Evolutionary conservation across 1,284 basidiomycete species (phyloP).

Genomic region (Paramarasmius palmivorus): DNA sequence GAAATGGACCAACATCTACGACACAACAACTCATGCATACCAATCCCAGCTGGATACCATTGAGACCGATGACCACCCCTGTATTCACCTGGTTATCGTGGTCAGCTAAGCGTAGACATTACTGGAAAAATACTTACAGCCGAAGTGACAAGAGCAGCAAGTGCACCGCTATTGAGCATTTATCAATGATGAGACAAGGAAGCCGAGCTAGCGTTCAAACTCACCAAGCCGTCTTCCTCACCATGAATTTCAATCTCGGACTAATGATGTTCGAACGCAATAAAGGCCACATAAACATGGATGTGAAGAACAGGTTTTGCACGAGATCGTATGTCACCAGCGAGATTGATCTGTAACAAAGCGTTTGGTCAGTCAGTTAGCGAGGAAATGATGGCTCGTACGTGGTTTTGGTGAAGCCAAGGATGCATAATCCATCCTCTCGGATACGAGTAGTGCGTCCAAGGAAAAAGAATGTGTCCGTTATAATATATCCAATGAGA

Average conservation of each 20-base stretch:
- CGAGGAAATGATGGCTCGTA: too few relatives aligned
- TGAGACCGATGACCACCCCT: background rate
- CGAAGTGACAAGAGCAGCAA: background rate
- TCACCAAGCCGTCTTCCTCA: background rate
- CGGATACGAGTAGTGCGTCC: too few relatives aligned
- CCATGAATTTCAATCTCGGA: background rate
- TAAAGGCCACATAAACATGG: background rate
- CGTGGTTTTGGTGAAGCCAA: too few relatives aligned
- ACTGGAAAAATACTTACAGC: too few relatives aligned
- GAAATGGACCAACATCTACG: background rate
- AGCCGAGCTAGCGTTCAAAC: background rate
- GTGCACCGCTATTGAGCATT: background rate
- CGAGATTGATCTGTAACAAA: background rate
- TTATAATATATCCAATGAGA: too few relatives aligned
- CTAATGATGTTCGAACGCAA: background rate
- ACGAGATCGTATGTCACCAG: background rate
- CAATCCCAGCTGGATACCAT: background rate
- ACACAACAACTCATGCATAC: background rate
- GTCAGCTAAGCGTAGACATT: too few relatives aligned
- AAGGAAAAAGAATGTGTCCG: too few relatives aligned
- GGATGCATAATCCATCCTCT: too few relatives aligned
- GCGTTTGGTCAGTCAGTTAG: too few relatives aligned
- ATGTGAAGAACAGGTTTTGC: background rate
- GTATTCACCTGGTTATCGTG: background rate
- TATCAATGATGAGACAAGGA: background rate